Conservation (phyloP, 2,329 filamentous ascomycete species). For the Diaporthe citri region DNA sequence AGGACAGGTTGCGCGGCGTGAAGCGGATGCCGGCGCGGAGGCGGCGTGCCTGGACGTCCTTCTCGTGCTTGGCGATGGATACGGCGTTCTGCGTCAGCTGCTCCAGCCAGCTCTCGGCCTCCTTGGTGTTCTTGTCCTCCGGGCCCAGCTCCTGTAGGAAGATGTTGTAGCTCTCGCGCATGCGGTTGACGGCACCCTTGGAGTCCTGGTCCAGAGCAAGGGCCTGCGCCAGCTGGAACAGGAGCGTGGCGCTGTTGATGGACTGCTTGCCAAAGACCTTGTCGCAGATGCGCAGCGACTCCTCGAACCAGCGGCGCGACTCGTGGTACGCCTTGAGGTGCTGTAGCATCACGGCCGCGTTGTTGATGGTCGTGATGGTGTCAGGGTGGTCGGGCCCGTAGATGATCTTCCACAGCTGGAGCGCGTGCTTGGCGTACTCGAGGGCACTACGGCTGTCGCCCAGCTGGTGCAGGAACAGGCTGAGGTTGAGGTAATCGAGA, state of each 20-base stretch:
- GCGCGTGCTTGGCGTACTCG: slow-evolving; percentile 88
- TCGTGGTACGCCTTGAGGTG: slow-evolving; percentile 94
- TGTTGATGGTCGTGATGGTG: slow-evolving; percentile 98
- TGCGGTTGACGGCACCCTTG: slow-evolving; percentile 89
- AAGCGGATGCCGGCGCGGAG: slow-evolving; percentile 78
- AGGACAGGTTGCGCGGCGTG: slow-evolving; percentile 71
- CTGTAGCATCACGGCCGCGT: slow-evolving; percentile 98
- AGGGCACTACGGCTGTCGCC: slow-evolving; percentile 92
- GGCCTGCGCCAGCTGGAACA: slow-evolving; percentile 97
- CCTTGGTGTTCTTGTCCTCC: slow-evolving; percentile 97
- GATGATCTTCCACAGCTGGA: slow-evolving; percentile 96
- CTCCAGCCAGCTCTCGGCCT: slow-evolving; percentile 96
- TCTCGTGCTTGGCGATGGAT: slow-evolving; percentile 91
- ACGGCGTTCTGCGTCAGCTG: slow-evolving; percentile 97
- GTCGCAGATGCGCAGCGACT: slow-evolving; percentile 89
- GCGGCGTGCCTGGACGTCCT: slow-evolving; percentile 82
- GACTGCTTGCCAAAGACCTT: slow-evolving; percentile 89
- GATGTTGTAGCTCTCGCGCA: slow-evolving; percentile 97
- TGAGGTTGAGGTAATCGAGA: slow-evolving; percentile 95
- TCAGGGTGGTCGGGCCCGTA: slow-evolving; percentile 95
- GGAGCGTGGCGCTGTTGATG: slow-evolving; percentile 91
- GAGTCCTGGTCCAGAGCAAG: slow-evolving; percentile 95
- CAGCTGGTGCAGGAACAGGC: slow-evolving; percentile 90
- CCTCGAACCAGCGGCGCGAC: slow-evolving; percentile 96
- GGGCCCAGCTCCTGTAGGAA: slow-evolving; percentile 89